Base-by-base conservation (phyloP, 2,329 filamentous ascomycete species). In the Ceratocystis alfenasii region DNA sequence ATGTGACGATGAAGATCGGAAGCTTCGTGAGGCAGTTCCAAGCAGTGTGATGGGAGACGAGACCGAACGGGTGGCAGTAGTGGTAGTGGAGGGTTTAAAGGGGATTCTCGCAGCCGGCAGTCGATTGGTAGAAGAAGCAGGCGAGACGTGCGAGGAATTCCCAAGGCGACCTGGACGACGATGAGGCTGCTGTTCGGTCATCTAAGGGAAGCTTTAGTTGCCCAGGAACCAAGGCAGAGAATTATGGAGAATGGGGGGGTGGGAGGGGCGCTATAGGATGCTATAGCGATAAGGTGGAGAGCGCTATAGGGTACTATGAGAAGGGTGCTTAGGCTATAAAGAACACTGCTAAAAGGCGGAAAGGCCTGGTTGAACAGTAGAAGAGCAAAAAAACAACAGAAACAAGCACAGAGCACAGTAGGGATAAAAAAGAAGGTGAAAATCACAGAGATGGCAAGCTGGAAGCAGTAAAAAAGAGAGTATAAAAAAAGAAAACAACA, bases 211-310 rank as follows among this genome's bases (percentile, higher is more conserved):
- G 65, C 61, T 41, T 50, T 57, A 61, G 61, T 48, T 67, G 66
- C 66, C 66, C 66, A 46, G 66, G 57, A 67, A 67, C 62, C 66
- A 64, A 67, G 66, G 66, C 66, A 67, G 66, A 64, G 55, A 62
- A 59, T 46, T 33, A 55, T 22, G 53, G 44, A 61, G 22, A 62
- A 62, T 45, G 46, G n/a, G 30, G 33, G 22, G 55, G 15, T 22
- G 20, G 25, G 17, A 25, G 55, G 45, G 17, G 28, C 30, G 30
- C 28, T 62, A 62, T n/a, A 17, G 33, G 60, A 44, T 17, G 12
- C 41, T 63, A 55, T 41, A 55, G 48, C 48, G 20, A 15, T 12
- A 22, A 28, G 48, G 5, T 20, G 28, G 22, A 57, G 48, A 20
- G 48, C 22, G 44, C 61, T 44, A 46, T 17, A 25, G 61, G 61